Evolutionary conservation across 257 asterid genomes (phyloP).

Genomic region (Scutellaria galericulata): DNA sequence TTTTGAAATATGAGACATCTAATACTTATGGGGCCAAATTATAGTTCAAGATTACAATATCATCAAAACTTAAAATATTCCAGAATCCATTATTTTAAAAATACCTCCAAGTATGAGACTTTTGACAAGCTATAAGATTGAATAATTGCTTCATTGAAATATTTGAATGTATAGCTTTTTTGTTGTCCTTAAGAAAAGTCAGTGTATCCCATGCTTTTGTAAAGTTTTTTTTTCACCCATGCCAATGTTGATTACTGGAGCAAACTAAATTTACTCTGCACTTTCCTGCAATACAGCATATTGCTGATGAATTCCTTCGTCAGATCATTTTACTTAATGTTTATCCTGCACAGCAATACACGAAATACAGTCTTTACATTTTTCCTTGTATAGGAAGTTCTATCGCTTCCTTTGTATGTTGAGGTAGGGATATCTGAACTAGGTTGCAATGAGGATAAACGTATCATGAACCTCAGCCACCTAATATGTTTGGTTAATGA

Average conservation of each 20-base stretch:
- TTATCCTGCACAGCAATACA: not conserved
- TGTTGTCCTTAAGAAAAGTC: not conserved
- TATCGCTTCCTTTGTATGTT: not conserved
- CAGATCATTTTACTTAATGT: not conserved
- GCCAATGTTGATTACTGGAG: slow-evolving; percentile 7
- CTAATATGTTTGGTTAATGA: slow-evolving; percentile 3
- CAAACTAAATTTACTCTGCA: not conserved
- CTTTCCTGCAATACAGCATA: not conserved
- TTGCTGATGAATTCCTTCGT: not conserved
- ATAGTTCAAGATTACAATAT: too few relatives aligned
- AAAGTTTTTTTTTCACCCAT: not conserved
- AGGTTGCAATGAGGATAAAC: slow-evolving; percentile 4
- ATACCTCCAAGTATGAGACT: not conserved
- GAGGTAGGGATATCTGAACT: too few relatives aligned
- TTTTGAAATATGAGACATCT: too few relatives aligned
- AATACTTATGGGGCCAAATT: too few relatives aligned
- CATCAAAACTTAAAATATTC: too few relatives aligned
- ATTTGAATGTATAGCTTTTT: not conserved
- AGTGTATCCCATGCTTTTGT: not conserved
- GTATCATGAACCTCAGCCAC: not conserved
- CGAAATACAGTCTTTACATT: not conserved
- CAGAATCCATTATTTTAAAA: too few relatives aligned
- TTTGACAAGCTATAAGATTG: not conserved
- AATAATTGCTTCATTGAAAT: slow-evolving; percentile 10
- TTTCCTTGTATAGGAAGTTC: not conserved